These are phyloP conservation scores for Diophrys appendiculata DNA, from an alignment of 73 alveolate genomes.

Conservation along the genomic window DNA sequence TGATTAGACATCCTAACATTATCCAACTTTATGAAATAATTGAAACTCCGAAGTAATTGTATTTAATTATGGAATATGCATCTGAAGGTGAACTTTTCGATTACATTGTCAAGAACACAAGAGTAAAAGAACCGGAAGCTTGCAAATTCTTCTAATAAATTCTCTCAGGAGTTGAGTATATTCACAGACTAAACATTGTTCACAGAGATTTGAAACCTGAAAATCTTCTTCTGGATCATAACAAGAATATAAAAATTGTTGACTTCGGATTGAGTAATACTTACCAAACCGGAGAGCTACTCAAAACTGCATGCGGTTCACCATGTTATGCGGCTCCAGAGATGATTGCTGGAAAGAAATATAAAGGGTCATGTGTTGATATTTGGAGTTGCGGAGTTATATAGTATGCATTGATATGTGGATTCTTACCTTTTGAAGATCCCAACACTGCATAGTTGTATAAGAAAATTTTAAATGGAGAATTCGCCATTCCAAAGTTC, in stretches of 20 bases:
- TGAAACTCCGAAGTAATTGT: constrained; percentile 78
- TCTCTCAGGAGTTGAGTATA: constrained; percentile 87
- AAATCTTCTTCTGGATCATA: constrained; percentile 70
- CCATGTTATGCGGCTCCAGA: constrained; percentile 97
- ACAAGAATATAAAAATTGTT: constrained; percentile 81
- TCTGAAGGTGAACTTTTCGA: constrained; percentile 92
- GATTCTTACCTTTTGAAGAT: constrained; percentile 94
- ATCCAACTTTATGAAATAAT: constrained; percentile 84
- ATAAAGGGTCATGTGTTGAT: constrained; percentile 83
- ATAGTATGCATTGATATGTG: constrained; percentile 91
- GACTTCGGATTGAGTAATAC: constrained; percentile 94
- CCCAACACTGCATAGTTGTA: constrained; percentile 86
- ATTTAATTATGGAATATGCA: constrained; percentile 86
- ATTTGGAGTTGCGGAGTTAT: constrained; percentile 93
- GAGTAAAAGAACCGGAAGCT: constrained; percentile 93
- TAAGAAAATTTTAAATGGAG: constrained; percentile 90
- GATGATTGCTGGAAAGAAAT: constrained; percentile 87
- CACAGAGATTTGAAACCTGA: constrained; percentile 84
- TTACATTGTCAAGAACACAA: constrained; percentile 79
- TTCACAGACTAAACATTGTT: constrained; percentile 85
- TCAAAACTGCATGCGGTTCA: constrained; percentile 90
- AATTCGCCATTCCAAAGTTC: constrained; percentile 81
- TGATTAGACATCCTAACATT: constrained; percentile 79
- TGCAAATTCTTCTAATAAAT: constrained; percentile 87
- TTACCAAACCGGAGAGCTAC: constrained; percentile 65